Evolutionary conservation across 179 eudicot genomes (phyloP), one percentile per base, ranked within the genome.

Genomic region (Amaranthus tricolor): DNA sequence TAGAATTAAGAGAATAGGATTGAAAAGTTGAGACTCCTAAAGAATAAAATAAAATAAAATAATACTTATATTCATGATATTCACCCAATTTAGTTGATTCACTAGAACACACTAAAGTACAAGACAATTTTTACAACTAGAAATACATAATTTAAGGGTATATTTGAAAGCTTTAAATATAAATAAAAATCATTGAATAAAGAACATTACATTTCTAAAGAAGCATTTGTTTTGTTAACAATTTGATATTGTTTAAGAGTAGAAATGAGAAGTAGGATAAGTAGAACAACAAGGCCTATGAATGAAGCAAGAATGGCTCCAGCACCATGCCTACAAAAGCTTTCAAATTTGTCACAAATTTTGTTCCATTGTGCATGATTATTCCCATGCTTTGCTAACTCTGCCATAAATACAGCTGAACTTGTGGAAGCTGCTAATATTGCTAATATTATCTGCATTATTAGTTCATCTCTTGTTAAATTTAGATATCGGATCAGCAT

Each of bases 281-380:
- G 86, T 53, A 91, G 74, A 40, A 91, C 63, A 21, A 75, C 68
- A 21, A 91, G 76, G 21, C 89, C 97, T 3, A 81, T 17, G 68
- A 78, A 87, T 17, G 92, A 87, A 24, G 89, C 91, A 10, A 91
- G 76, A 20, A 88, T 76, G 11, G 95, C 97, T 9, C 90, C 88
- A 24, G 78, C 72, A 0, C 83, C 88, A 49, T 81, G 95, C 72
- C 81, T 79, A 21, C 97, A 91, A 58, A 81, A 91, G 16, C 66
- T 76, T 8, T 84, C 82, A 71, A 90, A 86, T 70, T 86, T 90
- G 84, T 91, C 95, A 56, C 97, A 91, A 7, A 82, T 78, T 78
- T 90, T 90, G 85, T 90, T 87, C 97, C 97, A 91, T 52, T 83
- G 79, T 21, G 97, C 89, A 73, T 90, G 97, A 2, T 83, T 51